Base-by-base conservation (phyloP, 345 rosid species). In the Syzygium oleosum region DNA sequence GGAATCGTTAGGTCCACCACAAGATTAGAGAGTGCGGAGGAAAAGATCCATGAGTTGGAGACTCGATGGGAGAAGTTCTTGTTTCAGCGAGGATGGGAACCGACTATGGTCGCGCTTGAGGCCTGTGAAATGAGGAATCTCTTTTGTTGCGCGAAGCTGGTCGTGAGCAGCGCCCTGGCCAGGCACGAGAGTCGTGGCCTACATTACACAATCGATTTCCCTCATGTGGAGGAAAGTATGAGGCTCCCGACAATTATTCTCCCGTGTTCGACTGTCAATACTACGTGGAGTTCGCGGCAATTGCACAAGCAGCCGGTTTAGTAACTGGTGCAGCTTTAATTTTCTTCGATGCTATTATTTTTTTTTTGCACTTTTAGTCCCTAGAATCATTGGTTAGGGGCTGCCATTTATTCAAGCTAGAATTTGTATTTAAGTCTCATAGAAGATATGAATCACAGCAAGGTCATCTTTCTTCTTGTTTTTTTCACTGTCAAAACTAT, bases 181-280 rank as follows among this genome's bases (percentile, higher is more conserved):
- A 94, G 99, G 91, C 99, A 96, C 5, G 99, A 98, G 87, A 98
- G 98, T 92, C 98, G 99, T 0, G 99, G 99, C 29, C 97, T 96
- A 86, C 99, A 96, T 93, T 98, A 96, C 92, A 98, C 94, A 17
- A 91, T 88, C 19, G 99, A 98, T 91, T 98, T 92, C 89, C 99
- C 99, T 79, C 84, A 91, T 65, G 89, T 96, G 87, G 97, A 96
- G 89, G 99, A 98, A 90, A 98, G 97, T 85, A 93, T 93, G 94
- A 93, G 99, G 90, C 92, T 96, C 51, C 99, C 99, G 1, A 96
- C 99, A 2, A 89, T 98, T 54, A 98, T 98, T 38, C 91, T 96
- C 63, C 99, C 99, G 7, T 91, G 90, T 88, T 92, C 98, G 6
- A 87, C 92, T 41, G 85, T 90, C 85, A 92, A 92, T 85, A 91